Evolutionary conservation across 495 filamentous ascomycete genomes (phyloP).

Genomic region (Xylaria flabelliformis): DNA sequence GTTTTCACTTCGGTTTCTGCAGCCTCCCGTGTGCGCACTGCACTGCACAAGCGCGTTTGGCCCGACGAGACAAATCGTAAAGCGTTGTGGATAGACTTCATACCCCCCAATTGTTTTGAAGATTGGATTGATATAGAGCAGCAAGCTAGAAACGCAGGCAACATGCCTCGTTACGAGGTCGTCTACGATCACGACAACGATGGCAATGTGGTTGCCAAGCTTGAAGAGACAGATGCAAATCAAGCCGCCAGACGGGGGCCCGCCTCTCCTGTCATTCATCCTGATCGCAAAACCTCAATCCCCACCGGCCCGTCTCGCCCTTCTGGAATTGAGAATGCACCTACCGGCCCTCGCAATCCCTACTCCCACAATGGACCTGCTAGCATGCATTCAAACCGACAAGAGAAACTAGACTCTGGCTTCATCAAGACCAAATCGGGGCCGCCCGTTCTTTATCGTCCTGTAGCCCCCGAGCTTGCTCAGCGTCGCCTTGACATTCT

Average conservation of each 20-base stretch:
- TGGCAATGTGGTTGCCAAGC: constrained; percentile 57
- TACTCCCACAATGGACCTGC: constrained; percentile 29
- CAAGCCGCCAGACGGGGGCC: constrained; percentile 28
- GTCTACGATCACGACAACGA: constrained; percentile 60
- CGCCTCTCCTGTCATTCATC: constrained; percentile 27
- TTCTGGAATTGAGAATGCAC: constrained; percentile 50
- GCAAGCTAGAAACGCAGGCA: constrained; percentile 52
- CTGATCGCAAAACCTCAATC: constrained; percentile 31
- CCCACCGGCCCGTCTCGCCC: constrained; percentile 50
- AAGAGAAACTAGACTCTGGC: constrained; percentile 24
- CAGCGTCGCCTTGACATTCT: constrained; percentile 72
- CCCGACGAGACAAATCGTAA: constrained; percentile 86
- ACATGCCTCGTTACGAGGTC: constrained; percentile 54
- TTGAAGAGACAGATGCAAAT: constrained; percentile 49
- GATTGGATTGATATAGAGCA: constrained; percentile 80
- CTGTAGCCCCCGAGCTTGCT: constrained; percentile 59
- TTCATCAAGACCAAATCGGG: constrained; percentile 37
- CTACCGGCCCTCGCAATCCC: constrained; percentile 47
- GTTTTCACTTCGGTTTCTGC: constrained; percentile 69
- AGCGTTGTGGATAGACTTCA: constrained; percentile 86
- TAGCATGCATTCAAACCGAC: constrained; percentile 22
- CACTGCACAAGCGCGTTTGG: constrained; percentile 80
- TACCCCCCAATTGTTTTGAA: constrained; percentile 74
- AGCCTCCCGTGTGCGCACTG: constrained; percentile 78
- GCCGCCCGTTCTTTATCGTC: constrained; percentile 52